Evolutionary conservation across 306 rosid species (phyloP).

Genomic region (Datisca glomerata): DNA sequence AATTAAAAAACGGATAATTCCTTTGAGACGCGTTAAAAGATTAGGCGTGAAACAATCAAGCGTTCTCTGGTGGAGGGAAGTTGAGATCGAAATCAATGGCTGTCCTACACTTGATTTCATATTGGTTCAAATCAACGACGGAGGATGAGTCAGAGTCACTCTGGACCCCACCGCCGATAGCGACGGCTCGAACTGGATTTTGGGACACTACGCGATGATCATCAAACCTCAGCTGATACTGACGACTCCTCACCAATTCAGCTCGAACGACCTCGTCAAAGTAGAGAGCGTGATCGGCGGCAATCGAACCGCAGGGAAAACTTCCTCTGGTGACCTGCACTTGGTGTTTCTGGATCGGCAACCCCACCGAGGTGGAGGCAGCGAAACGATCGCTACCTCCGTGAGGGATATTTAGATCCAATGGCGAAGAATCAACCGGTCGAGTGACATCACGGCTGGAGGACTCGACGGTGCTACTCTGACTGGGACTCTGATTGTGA

Average conservation of each 20-base stretch:
- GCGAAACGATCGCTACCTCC: slow-evolving; percentile 1
- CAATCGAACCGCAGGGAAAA: slow-evolving; percentile 1
- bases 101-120: background rate
- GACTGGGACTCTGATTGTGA: slow-evolving; percentile 35
- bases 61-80: slow-evolving; percentile 34
- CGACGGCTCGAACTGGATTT: background rate
- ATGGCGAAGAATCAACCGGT: slow-evolving; percentile 22
- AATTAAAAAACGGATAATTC: no score
- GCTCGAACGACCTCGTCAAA: slow-evolving; percentile 24
- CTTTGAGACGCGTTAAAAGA: no score
- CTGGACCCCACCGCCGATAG: slow-evolving; percentile 10
- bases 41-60: no score
- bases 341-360: slow-evolving; percentile 28
- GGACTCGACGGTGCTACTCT: slow-evolving; percentile 64
- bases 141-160: slow-evolving; percentile 68
- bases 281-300: slow-evolving; percentile 15
- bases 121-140: slow-evolving; percentile 42
- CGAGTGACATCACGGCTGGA: slow-evolving; percentile 32
- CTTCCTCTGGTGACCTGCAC: slow-evolving; percentile 1
- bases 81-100: slow-evolving; percentile 44
- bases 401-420: slow-evolving; percentile 30
- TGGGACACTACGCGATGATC: slow-evolving; percentile 9
- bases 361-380: slow-evolving; percentile 7
- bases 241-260: slow-evolving; percentile 11
- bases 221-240: slow-evolving; percentile 12